Percentiles rank a stretch among this genome's conserved stretches.
Evolutionary conservation across 495 filamentous ascomycete genomes (phyloP).

Genomic region (Aspergillus diversus): DNA sequence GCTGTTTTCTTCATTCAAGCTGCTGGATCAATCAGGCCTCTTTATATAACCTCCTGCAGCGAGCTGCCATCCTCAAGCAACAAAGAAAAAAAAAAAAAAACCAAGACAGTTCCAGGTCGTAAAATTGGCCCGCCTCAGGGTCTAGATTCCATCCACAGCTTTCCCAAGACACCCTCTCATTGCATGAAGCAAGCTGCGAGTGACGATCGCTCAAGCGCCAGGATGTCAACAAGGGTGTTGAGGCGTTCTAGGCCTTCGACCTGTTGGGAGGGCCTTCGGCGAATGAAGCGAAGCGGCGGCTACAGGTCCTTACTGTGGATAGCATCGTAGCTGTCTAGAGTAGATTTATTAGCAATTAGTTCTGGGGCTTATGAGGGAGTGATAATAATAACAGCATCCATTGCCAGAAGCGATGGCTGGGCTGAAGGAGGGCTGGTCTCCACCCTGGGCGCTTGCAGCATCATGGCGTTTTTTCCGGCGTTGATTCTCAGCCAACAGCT

Average conservation of each 20-base stretch:
- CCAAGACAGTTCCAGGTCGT: conserved; percentile 2
- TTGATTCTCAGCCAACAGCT: conserved; percentile 37
- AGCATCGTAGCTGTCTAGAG: not conserved
- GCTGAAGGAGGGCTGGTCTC: conserved; percentile 12
- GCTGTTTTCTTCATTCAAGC: conserved; percentile 2
- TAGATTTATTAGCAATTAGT: not conserved
- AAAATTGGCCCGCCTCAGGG: not conserved
- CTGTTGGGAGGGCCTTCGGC: too few species aligned
- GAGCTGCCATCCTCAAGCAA: not conserved
- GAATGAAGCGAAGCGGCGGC: too few species aligned
- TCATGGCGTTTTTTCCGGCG: conserved; percentile 18
- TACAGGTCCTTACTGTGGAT: not conserved
- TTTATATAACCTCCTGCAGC: not conserved
- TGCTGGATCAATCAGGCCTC: not conserved
- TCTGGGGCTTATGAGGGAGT: not conserved
- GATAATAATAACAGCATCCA: conserved; percentile 4
- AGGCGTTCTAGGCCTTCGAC: too few species aligned
- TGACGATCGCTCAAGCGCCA: conserved; percentile 10
- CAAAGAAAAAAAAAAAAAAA: not conserved
- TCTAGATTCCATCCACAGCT: conserved; percentile 12
- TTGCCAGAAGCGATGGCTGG: not conserved
- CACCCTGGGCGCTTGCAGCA: conserved; percentile 38
- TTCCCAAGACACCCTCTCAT: conserved; percentile 5
- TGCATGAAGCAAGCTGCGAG: not conserved
- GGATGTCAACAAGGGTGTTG: conserved; percentile 3